Base-by-base conservation (phyloP, 768 basidiomycete genomes). In the Auricularia cornea region DNA sequence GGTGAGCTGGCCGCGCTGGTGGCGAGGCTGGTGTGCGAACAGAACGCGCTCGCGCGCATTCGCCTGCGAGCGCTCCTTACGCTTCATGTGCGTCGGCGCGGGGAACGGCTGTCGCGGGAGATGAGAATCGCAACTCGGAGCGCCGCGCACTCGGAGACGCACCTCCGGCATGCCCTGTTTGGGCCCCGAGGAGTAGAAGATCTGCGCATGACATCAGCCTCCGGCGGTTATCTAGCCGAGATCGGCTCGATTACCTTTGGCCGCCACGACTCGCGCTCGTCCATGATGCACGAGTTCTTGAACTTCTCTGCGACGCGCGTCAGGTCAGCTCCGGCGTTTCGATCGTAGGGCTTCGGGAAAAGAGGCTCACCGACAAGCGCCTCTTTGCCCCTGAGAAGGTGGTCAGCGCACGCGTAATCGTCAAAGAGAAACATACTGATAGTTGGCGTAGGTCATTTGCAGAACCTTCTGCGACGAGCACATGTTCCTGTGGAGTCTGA, bases 401-500 rank as follows among this genome's bases (percentile, higher is more conserved):
- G 30, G 62, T 68, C 64, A 26, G 56, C 16, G 20, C 54, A 31
- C n/a, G 14, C 33, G 30, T 20, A 56, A 56, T 18, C 44, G 23
- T 40, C 38, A 40, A n/a, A n/a, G 35, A 18, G 60, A 33, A n/a
- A 80, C 90, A 61, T 66, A 92, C 92, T 94, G 92, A 70, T 91
- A 93, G 68, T 92, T 94, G 3, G 93, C 94, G 71, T 94, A 95
- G 67, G 88, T 89, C 88, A 94, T 92, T 69, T 94, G 89, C 60
- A 94, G 75, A 10, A 93, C 86, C 70, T 95, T 95, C 74, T 94
- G 90, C 65, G 90, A 92, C 10, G 89, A 89, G 71, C 91, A 94
- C 86, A 92, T 86, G 71, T 95, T 94, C 91, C 90, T 92, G 71
- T 23, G 38, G 23, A 20, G 26, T 57, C 10, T 4, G 18, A 28